Evolutionary conservation across 2,329 filamentous ascomycete species (phyloP), one percentile per base, ranked within the genome.

Genomic region (Talaromyces rugulosus): DNA sequence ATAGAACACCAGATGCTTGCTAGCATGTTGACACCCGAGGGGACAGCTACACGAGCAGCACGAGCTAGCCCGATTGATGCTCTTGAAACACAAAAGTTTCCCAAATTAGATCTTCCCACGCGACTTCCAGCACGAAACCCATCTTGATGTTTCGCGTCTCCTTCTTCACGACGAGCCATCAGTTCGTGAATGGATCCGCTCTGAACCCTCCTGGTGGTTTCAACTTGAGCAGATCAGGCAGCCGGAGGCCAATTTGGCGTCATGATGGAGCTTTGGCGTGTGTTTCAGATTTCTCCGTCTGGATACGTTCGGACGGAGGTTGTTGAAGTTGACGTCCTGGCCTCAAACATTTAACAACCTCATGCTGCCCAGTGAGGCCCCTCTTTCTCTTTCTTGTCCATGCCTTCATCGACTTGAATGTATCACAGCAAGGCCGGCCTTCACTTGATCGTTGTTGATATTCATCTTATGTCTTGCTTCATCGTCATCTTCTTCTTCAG

Each of bases 31-130:
- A 36, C 34, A 14, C 16, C 9, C 8, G 14, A 51, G 52, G 33
- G 52, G 42, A 59, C 33, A 44, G 28, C 50, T 53, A n/a, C 50
- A 53, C 50, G 50, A 47, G 11, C 28, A 65, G 58, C 56, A 30
- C 40, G 66, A 58, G 36, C 69, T 59, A 51, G 61, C 62, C 58
- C 50, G 59, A 56, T 65, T 61, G 61, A 34, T 34, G 30, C 40
- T 33, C 28, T 58, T 63, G 62, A 63, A 63, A 63, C 62, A 33
- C 62, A 65, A 58, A 65, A 66, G 66, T 69, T 74, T 74, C 74
- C 73, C 74, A 74, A 71, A 74, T 73, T 76, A 77, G 74, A 61
- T 61, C 63, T 75, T 75, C 66, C 73, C 74, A 74, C 74, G 74
- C 74, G 74, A 75, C 70, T 71, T 67, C 69, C 59, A 14, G 31